Evolutionary conservation across 176 grass and related monocot species (phyloP).

Genomic region (Ensete ventricosum): DNA sequence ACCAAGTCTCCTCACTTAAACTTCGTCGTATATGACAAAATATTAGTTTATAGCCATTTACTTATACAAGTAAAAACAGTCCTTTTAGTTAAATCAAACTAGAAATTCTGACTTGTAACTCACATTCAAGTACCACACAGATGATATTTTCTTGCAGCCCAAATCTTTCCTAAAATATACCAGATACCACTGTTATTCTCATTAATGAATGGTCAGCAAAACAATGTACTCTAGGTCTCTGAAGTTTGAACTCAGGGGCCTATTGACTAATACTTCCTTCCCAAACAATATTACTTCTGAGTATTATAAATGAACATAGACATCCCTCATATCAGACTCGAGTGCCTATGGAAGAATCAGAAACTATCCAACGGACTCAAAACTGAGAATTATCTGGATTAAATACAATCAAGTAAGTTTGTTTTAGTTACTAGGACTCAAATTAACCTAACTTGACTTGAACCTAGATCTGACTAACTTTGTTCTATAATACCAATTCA

Average conservation of each 20-base stretch:
- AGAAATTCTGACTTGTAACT: neutral
- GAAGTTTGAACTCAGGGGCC: neutral
- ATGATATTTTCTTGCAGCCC: neutral
- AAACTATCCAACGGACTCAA: neutral
- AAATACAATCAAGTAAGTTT: too few relatives aligned
- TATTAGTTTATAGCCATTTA: neutral
- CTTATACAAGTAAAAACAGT: neutral
- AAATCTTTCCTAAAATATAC: neutral
- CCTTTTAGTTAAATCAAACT: neutral
- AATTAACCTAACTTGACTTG: too few relatives aligned
- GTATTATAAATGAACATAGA: neutral
- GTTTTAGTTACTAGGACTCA: too few relatives aligned
- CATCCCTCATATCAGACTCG: neutral
- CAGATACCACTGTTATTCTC: neutral
- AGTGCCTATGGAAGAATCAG: neutral
- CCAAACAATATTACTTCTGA: neutral
- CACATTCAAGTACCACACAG: neutral
- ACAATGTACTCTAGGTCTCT: neutral
- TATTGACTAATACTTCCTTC: neutral
- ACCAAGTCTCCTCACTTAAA: neutral
- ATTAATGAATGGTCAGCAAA: neutral
- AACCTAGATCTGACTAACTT: too few relatives aligned
- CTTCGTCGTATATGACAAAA: neutral
- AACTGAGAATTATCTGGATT: neutral
- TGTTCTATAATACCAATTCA: too few relatives aligned